Conservation (phyloP, 345 rosid species). For the Populus simonii region DNA sequence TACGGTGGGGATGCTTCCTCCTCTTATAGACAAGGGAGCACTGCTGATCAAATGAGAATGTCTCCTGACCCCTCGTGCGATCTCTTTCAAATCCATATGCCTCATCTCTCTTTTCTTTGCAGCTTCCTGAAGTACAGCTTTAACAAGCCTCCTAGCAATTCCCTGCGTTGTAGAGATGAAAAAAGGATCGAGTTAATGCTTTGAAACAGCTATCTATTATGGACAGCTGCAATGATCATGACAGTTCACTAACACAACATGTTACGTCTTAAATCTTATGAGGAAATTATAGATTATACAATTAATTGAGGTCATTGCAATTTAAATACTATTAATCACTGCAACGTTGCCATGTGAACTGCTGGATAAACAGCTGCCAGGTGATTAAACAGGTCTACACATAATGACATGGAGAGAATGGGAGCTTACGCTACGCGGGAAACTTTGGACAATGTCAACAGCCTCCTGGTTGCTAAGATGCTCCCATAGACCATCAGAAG, state of each 20-base stretch:
- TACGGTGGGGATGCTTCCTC: slow-evolving; percentile 11
- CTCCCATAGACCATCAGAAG: slow-evolving; percentile 94
- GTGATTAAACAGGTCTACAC: neutral
- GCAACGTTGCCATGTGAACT: neutral
- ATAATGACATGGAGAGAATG: neutral
- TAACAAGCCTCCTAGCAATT: slow-evolving; percentile 23
- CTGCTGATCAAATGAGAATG: slow-evolving; percentile 13
- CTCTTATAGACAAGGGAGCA: slow-evolving; percentile 50
- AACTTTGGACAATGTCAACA: slow-evolving; percentile 49
- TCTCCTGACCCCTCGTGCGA: neutral
- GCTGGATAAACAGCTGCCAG: neutral
- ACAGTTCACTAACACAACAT: neutral
- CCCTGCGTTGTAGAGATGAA: slow-evolving; percentile 8
- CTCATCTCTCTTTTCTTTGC: slow-evolving; percentile 29
- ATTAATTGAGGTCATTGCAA: neutral
- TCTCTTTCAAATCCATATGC: slow-evolving; percentile 17
- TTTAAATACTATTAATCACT: no score
- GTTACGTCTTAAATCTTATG: no score
- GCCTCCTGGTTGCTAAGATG: slow-evolving; percentile 71
- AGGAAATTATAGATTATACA: neutral
- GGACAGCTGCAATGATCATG: neutral
- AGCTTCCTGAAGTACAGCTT: slow-evolving; percentile 25
- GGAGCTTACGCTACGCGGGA: slow-evolving; percentile 53
- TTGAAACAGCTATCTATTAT: neutral
- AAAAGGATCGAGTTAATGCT: neutral